These are phyloP conservation scores for Xerocomus brunneocitrinus DNA, from an alignment of 768 basidiomycete genomes.

Conservation along the genomic window DNA sequence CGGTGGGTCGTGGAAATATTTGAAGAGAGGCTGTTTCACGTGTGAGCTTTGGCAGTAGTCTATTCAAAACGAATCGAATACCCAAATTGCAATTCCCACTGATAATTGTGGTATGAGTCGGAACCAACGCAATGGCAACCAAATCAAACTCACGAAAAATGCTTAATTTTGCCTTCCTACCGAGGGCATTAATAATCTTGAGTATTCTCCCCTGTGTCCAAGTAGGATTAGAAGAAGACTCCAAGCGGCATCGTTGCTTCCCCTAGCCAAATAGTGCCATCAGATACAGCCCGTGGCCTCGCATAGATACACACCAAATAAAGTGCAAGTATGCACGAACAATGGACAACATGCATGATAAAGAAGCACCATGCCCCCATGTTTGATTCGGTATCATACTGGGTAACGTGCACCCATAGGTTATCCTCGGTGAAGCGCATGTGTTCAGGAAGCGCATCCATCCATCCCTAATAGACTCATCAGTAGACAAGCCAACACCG, in stretches of 20 bases:
- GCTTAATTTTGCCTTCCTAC: slow-evolving; percentile 39
- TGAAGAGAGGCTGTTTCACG: slow-evolving; percentile 55
- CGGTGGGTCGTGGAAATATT: slow-evolving; percentile 55
- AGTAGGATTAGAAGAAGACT: slow-evolving; percentile 18
- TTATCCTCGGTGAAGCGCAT: slow-evolving; percentile 69
- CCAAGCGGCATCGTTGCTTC: slow-evolving; percentile 31
- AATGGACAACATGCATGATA: slow-evolving; percentile 68
- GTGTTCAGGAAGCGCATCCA: slow-evolving; percentile 59
- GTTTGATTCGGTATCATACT: slow-evolving; percentile 78
- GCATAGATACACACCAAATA: slow-evolving; percentile 47
- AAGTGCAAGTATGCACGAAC: slow-evolving; percentile 60
- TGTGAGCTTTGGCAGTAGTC: slow-evolving; percentile 15
- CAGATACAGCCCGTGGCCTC: not conserved
- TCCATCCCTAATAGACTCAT: slow-evolving; percentile 51
- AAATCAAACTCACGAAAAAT: slow-evolving; percentile 42
- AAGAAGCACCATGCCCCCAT: slow-evolving; percentile 80
- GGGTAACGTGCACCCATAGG: slow-evolving; percentile 61
- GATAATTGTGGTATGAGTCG: slow-evolving; percentile 18
- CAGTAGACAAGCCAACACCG: not conserved
- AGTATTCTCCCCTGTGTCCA: slow-evolving; percentile 40
- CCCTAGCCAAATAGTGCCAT: slow-evolving; percentile 17
- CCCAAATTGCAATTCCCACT: slow-evolving; percentile 65
- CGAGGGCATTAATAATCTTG: slow-evolving; percentile 37
- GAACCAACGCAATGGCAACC: slow-evolving; percentile 25
- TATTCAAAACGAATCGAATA: slow-evolving; percentile 35